phyloP scores from a whole-genome alignment of 176 grass and related monocot species.

The Melocanna baccifera region DNA sequence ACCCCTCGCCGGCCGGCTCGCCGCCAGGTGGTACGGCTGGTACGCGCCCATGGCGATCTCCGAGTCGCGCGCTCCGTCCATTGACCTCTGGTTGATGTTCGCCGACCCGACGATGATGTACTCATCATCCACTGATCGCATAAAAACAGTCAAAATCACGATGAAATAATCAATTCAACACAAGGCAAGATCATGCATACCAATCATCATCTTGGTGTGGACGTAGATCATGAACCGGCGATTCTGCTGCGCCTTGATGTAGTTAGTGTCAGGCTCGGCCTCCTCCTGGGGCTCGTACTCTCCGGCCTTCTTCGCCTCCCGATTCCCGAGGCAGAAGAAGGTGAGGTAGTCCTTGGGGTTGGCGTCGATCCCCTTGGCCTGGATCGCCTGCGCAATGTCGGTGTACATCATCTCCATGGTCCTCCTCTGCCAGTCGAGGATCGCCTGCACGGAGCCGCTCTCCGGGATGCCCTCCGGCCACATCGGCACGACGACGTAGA shows the following conservation, averaged over 20 bases:
- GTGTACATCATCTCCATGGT: conserved; percentile 98
- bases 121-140: conserved; percentile 71
- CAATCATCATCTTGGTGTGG: conserved; percentile 97
- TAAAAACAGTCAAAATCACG: background rate
- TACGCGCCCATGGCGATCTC: conserved; percentile 91
- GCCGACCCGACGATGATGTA: conserved; percentile 93
- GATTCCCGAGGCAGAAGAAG: conserved; percentile 89
- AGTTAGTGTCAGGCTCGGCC: conserved; percentile 59
- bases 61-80: conserved; percentile 76
- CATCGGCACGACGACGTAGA: conserved; percentile 89
- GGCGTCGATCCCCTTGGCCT: conserved; percentile 63
- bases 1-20: conserved; percentile 51
- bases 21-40: conserved; percentile 55
- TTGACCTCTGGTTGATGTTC: conserved; percentile 89
- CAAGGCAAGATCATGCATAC: conserved; percentile 17
- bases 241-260: conserved; percentile 68
- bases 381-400: conserved; percentile 69
- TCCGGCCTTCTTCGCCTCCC: conserved; percentile 57
- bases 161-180: background rate
- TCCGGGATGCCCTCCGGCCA: conserved; percentile 94
- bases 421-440: conserved; percentile 80
- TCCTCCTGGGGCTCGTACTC: conserved; percentile 66
- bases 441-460: conserved; percentile 87
- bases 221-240: conserved; percentile 98
- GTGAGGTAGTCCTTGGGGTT: conserved; percentile 79